These are phyloP conservation scores for Trichaptum fuscoviolaceum DNA, from an alignment of 768 basidiomycete species.

Conservation along the genomic window DNA sequence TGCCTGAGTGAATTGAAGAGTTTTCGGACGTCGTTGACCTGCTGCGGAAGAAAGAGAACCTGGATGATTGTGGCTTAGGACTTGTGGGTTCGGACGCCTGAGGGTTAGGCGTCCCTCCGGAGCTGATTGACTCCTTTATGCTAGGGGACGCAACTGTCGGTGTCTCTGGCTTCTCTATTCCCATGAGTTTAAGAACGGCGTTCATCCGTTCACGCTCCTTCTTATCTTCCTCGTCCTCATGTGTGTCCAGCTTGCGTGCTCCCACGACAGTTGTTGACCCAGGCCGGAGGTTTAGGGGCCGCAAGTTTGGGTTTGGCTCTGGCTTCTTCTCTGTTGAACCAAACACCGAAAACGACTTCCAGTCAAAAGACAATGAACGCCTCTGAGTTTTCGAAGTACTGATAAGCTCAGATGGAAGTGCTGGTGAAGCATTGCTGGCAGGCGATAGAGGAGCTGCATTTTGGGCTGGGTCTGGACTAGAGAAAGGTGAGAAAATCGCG, in stretches of 20 bases:
- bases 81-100: slow-evolving; percentile 26
- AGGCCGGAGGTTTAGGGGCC: slow-evolving; percentile 70
- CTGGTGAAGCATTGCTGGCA: slow-evolving; percentile 30
- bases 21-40: slow-evolving; percentile 35
- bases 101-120: slow-evolving; percentile 24
- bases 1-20: slow-evolving; percentile 44
- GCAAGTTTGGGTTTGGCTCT: slow-evolving; percentile 45
- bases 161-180: slow-evolving; percentile 67
- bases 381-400: slow-evolving; percentile 47
- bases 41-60: slow-evolving; percentile 67
- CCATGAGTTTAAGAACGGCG: slow-evolving; percentile 93
- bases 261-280: slow-evolving; percentile 44
- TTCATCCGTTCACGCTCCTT: slow-evolving; percentile 81
- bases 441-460: slow-evolving; percentile 5
- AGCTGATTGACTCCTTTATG: neutral
- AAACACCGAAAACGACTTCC: slow-evolving; percentile 75
- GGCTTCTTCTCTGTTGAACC: slow-evolving; percentile 58
- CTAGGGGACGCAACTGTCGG: neutral
- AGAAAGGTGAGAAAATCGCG: slow-evolving; percentile 37
- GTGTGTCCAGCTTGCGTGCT: slow-evolving; percentile 77
- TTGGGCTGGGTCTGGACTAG: slow-evolving; percentile 12
- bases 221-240: slow-evolving; percentile 90
- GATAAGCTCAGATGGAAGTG: slow-evolving; percentile 26
- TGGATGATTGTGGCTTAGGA: slow-evolving; percentile 34
- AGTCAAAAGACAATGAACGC: slow-evolving; percentile 80